Base-by-base conservation (phyloP, 805 yeast species). In the Wickerhamomyces kurtzmanii region DNA sequence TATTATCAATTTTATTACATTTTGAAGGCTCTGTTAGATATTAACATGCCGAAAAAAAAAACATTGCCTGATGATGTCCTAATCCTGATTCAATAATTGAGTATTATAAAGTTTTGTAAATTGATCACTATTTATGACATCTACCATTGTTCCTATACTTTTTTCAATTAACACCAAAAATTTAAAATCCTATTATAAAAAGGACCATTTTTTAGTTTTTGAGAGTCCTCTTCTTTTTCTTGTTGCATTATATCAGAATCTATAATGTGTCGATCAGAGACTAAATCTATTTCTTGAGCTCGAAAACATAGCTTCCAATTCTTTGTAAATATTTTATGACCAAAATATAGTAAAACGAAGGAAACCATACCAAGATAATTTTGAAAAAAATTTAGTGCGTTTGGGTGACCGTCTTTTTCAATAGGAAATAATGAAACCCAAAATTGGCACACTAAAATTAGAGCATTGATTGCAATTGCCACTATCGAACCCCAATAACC, bases 401-500 rank as follows among this genome's bases (percentile, higher is more conserved):
- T 37, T 30, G 56, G 59, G 12, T 54, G 23, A 5, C 40, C 51
- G 8, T 68, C 66, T 12, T 25, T 28, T 8, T 43, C 69, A 22
- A 76, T 49, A 17, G 84, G 81, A 43, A 61, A 73, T 28, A 74
- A 51, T 6, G 81, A 75, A 22, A 73, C 63, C 75, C 80, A 76
- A 48, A 75, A 71, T 43, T 74, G 81, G 3, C 71, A 76, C 24
- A 65, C 47, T 13, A 74, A 41, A 13, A 74, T 61, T 32, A 74
- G 54, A 7, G 55, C 24, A 43, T 71, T 67, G 34, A 75, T 47
- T 5, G 57, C 24, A 6, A 68, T 43, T 7, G 73, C 76, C 39
- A 60, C 58, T 38, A 50, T 58, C 1, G 78, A 71, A 10, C 78
- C 79, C 48, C 50, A 53, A 6, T 56, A 49, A 27, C 80, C 79